phyloP scores from a whole-genome alignment of 2,329 filamentous ascomycete genomes.

The Fusarium sp. region DNA sequence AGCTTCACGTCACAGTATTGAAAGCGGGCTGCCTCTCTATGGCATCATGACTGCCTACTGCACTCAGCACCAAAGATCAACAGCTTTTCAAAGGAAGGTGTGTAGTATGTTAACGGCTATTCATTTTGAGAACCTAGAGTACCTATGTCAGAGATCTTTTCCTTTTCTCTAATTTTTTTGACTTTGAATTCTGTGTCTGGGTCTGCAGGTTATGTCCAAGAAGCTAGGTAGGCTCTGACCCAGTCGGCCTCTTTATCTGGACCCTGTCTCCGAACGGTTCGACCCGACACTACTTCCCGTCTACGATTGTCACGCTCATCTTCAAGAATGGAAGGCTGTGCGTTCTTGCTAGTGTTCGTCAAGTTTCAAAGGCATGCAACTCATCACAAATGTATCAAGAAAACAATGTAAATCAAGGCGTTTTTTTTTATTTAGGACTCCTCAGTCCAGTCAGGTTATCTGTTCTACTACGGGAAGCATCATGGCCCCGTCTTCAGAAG shows the following conservation, averaged over 20 bases:
- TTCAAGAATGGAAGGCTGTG: neutral
- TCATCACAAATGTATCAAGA: neutral
- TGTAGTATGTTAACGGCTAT: neutral
- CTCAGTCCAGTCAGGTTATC: slow-evolving; percentile 51
- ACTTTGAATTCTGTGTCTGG: neutral
- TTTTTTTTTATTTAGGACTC: slow-evolving; percentile 49
- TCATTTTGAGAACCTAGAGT: neutral
- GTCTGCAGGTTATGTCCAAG: neutral
- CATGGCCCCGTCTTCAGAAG: slow-evolving; percentile 46
- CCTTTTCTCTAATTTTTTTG: neutral
- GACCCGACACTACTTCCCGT: neutral
- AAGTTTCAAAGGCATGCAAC: neutral
- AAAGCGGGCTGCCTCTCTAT: slow-evolving; percentile 26
- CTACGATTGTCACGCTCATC: neutral
- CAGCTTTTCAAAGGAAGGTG: neutral
- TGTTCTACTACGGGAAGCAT: slow-evolving; percentile 48
- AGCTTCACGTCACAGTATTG: slow-evolving; percentile 14
- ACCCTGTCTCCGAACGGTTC: neutral
- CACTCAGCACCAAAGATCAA: neutral
- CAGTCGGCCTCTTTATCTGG: neutral
- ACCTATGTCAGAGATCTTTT: neutral
- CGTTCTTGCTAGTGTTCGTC: neutral
- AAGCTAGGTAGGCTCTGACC: neutral
- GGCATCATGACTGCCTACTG: neutral
- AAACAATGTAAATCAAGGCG: slow-evolving; percentile 40